A percentile compares a stretch with the other conserved stretches of the same genome.
These are phyloP conservation scores for Penicillium maclennaniae DNA, from an alignment of 495 filamentous ascomycete species.

Conservation along the genomic window DNA sequence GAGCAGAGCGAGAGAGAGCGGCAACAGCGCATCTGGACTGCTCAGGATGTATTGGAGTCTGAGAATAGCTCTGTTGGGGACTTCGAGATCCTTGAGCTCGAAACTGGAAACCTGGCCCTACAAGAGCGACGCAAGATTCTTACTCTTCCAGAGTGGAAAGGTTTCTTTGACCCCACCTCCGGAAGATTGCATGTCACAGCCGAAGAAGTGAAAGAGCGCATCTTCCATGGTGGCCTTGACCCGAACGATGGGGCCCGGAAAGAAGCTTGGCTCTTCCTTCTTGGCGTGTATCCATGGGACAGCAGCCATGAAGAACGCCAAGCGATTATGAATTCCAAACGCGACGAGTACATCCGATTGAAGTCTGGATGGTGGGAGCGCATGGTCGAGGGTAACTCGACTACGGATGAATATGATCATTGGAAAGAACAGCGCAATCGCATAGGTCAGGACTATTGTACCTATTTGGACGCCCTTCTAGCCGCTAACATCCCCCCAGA, in stretches of 20 bases:
- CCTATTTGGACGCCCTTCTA: background rate
- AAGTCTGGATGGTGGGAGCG: conserved; percentile 97
- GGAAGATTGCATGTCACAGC: conserved; percentile 73
- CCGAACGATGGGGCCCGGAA: conserved; percentile 88
- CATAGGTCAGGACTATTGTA: conserved; percentile 64
- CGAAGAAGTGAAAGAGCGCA: conserved; percentile 91
- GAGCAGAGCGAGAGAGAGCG: conserved; percentile 89
- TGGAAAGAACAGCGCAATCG: conserved; percentile 92
- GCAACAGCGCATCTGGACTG: conserved; percentile 85
- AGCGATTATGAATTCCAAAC: conserved; percentile 73
- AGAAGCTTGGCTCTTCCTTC: conserved; percentile 92
- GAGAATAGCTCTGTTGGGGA: conserved; percentile 92
- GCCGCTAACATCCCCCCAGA: conserved; percentile 52
- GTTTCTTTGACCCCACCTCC: conserved; percentile 70
- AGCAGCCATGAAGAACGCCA: conserved; percentile 76
- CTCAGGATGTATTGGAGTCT: conserved; percentile 85
- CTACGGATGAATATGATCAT: conserved; percentile 77
- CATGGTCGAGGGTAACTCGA: conserved; percentile 74
- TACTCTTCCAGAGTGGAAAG: conserved; percentile 79
- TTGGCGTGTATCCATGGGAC: conserved; percentile 89
- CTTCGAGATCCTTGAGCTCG: conserved; percentile 88
- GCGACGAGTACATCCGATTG: conserved; percentile 89
- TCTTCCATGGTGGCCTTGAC: conserved; percentile 92
- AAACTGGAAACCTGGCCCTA: conserved; percentile 65
- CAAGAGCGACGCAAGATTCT: conserved; percentile 72